Evolutionary conservation across 495 filamentous ascomycete genomes (phyloP), one percentile per base, ranked within the genome.

Genomic region (Tuber borchii): DNA sequence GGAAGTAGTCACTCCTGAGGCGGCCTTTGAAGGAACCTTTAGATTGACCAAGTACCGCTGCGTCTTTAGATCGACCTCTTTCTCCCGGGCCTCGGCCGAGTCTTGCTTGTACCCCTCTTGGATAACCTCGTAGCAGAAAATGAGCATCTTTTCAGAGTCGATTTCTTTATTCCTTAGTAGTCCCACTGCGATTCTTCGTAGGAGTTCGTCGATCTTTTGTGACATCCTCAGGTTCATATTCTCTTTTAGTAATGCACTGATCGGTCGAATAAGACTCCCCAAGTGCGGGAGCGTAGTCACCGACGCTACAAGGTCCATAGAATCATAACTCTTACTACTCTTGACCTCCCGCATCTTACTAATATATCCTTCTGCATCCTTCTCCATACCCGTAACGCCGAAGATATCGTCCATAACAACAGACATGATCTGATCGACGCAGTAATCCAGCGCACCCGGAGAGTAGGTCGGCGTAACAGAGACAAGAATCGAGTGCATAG

Each of bases 321-420:
- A 97, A 80, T 98, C 95, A 79, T 91, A 96, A 82, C 94, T 97
- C 85, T 97, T 98, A 86, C 92, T 97, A 82, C 92, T 94, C 86
- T 97, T 97, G 31, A 98, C 91, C 85, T 99, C 95, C 84, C 93
- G 96, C 92, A 97, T 97, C 81, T 93, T 91, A 84, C 92, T 97
- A 74, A 91, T 89, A 82, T 99, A 99, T 68, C 94, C 95, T 78
- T 95, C 94, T 0, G 95, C 94, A 79, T 99, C 95, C 83, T 99
- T 99, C 81, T 99, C 95, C 85, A 95, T 90, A 20, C 95, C 95
- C n/a, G 91, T 90, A n/a, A 89, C 90, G 26, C 95, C 95, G 83
- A 99, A 99, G 19, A 94, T 96, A 82, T 98, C 96, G 79, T 99
- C 95, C 93, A 98, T 96, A 72, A 97, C 91, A 65, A 99, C 88